These are phyloP conservation scores for Galerina marginata DNA, from an alignment of 768 basidiomycete genomes.

Conservation along the genomic window DNA sequence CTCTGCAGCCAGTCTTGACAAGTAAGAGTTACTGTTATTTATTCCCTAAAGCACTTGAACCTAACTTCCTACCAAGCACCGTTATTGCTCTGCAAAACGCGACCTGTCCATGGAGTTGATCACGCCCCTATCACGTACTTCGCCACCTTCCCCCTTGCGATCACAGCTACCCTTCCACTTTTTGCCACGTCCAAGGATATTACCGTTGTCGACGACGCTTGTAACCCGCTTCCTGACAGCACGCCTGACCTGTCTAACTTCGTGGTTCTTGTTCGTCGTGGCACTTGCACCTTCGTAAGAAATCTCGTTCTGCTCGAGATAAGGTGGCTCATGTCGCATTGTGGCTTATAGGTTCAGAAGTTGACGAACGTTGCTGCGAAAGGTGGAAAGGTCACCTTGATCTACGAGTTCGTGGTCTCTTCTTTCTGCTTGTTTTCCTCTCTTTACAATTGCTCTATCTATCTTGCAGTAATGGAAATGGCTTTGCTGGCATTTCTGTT, in stretches of 20 bases:
- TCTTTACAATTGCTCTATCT: not conserved
- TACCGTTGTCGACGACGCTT: constrained; percentile 60
- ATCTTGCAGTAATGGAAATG: constrained; percentile 49
- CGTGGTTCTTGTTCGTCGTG: constrained; percentile 62
- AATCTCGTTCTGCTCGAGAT: not conserved
- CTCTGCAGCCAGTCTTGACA: constrained; percentile 59
- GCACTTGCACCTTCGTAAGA: constrained; percentile 60
- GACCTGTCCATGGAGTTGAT: constrained; percentile 51
- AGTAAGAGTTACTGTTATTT: constrained; percentile 34
- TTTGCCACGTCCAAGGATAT: constrained; percentile 65
- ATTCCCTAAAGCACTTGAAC: not conserved
- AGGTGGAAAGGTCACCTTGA: constrained; percentile 51
- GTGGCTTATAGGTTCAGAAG: constrained; percentile 47
- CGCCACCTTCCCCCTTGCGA: constrained; percentile 49
- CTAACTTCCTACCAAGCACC: constrained; percentile 37
- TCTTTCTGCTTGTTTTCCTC: not conserved
- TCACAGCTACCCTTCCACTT: constrained; percentile 53
- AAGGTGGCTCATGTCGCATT: not conserved
- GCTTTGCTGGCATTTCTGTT: constrained; percentile 46
- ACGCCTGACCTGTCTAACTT: constrained; percentile 60
- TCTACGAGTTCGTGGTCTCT: constrained; percentile 55
- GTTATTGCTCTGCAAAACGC: constrained; percentile 63
- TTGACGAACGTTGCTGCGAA: constrained; percentile 57
- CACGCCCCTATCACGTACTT: constrained; percentile 62
- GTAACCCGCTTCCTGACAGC: constrained; percentile 55